Conservation (phyloP, 257 asterid species). For the Solanum tarijense region DNA sequence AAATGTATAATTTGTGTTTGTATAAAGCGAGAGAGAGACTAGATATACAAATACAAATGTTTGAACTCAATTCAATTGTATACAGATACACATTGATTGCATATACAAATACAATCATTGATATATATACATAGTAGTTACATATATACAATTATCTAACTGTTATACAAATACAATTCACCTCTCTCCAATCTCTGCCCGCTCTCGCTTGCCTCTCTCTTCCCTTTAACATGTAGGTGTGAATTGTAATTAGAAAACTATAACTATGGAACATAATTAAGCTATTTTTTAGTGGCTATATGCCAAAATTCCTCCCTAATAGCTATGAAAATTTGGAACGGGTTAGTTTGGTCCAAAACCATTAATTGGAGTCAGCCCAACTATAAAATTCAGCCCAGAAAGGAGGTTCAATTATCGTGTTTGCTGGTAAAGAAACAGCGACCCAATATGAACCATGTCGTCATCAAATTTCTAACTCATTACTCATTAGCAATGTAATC, state of each 20-base stretch:
- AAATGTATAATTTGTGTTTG: not conserved
- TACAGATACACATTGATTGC: not conserved
- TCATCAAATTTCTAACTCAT: not conserved
- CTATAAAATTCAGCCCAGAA: not conserved
- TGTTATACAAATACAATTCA: not conserved
- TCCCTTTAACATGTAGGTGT: too few species aligned
- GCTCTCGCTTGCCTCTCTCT: not conserved
- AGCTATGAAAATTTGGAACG: not conserved
- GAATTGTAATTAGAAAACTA: too few species aligned
- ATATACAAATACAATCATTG: not conserved
- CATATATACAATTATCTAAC: not conserved
- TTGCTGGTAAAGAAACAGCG: not conserved
- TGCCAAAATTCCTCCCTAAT: not conserved
- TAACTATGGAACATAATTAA: too few species aligned
- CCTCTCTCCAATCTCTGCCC: not conserved
- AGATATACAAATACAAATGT: not conserved
- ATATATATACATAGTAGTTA: too few species aligned
- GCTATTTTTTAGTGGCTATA: not conserved
- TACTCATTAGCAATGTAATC: not conserved
- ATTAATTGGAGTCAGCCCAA: not conserved
- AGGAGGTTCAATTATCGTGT: not conserved
- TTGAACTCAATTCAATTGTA: not conserved
- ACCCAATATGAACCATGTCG: not conserved
- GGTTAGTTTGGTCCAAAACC: not conserved
- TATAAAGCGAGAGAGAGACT: not conserved